These are phyloP conservation scores for Erodium trifolium DNA, from an alignment of 441 rosid genomes.

Conservation along the genomic window DNA sequence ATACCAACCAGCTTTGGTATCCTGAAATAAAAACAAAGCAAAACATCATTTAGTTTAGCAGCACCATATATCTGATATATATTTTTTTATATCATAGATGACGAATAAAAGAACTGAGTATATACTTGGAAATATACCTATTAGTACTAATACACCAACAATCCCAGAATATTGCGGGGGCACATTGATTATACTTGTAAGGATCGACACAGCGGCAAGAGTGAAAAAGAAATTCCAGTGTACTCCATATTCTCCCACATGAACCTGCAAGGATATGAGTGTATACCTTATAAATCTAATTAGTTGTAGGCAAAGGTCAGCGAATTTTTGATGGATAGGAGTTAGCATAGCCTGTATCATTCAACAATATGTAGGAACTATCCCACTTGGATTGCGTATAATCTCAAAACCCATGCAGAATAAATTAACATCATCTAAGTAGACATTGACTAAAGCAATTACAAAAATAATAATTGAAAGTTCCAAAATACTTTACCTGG, in stretches of 20 bases:
- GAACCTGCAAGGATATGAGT: constrained; percentile 41
- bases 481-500: constrained; percentile 44
- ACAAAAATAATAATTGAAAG: constrained; percentile 8
- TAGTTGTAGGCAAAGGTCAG: not conserved
- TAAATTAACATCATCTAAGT: not conserved
- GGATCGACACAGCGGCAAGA: constrained; percentile 68
- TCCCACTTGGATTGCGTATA: not conserved
- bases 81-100: not conserved
- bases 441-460: not conserved
- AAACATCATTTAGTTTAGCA: constrained; percentile 7
- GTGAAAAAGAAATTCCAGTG: constrained; percentile 97
- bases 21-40: constrained; percentile 40
- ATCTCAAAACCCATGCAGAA: not conserved
- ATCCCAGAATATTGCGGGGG: constrained; percentile 64
- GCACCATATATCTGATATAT: constrained; percentile 7
- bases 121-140: constrained; percentile 35
- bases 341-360: not conserved
- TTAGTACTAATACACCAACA: constrained; percentile 52
- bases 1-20: constrained; percentile 54
- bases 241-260: constrained; percentile 72
- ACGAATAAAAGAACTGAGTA: constrained; percentile 10
- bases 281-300: not conserved
- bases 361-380: not conserved
- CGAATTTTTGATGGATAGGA: not conserved
- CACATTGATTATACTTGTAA: constrained; percentile 50